Base-by-base conservation (phyloP, 163 green algal species). In the Chlamydomonas reinhardtii region DNA sequence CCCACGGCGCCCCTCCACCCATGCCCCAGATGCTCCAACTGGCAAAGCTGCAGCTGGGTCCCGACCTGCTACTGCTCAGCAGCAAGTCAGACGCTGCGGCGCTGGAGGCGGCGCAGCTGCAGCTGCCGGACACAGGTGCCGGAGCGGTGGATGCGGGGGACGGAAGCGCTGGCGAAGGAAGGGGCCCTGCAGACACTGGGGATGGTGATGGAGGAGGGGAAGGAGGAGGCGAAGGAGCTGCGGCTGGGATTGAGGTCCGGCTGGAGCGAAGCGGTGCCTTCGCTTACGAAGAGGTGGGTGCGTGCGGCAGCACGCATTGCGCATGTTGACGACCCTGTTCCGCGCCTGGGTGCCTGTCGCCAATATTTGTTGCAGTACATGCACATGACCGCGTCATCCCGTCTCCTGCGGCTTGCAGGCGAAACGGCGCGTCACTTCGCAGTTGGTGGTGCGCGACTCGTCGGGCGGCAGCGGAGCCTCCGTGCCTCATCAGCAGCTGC, bases 1-100 rank as follows among this genome's bases (percentile, higher is more conserved):
- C 19, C n/a, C 39, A 25, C n/a, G n/a, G 20, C 37, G 29, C 1
- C 35, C 22, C 37, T 1, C 70, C 34, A 0, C 74, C 74, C 39
- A 31, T 29, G 37, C 69, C 4, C 20, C 34, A 80, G 70, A 87
- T 87, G 81, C 89, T 97, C 12, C 91, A 95, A 61, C 84, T 95
- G 19, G 86, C 93, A 31, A 97, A 96, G 89, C 74, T 96, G 20
- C 94, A 97, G n/a, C 37, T 84, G 8, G 59, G 73, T 11, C 94
- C 93, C 1, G 27, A 81, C 9, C 74, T 94, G 16, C 92, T 97
- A n/a, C 91, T 94, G 24, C 83, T 93, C 24, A 92, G 86, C 84
- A 87, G 62, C 80, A 94, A 90, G 83, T 84, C 90, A 12, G 89
- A 94, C 20, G 31, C 73, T 0, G 85, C 52, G 0, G 87, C 94